These are phyloP conservation scores for Colletotrichum lini DNA, from an alignment of 2,329 filamentous ascomycete species.

Conservation along the genomic window DNA sequence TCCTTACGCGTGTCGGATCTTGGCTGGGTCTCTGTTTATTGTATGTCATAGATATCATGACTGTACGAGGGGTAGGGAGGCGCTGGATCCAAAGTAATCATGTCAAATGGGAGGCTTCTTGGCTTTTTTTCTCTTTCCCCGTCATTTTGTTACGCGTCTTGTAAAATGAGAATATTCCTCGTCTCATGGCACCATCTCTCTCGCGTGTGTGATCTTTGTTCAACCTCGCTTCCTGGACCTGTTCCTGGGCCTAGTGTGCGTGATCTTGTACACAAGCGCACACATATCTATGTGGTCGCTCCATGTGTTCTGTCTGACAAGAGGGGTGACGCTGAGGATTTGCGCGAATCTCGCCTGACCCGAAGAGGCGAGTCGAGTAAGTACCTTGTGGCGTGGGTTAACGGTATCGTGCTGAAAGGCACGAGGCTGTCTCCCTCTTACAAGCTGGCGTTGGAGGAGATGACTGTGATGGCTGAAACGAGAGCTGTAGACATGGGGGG, in stretches of 20 bases:
- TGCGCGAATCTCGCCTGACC: neutral
- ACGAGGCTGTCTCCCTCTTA: neutral
- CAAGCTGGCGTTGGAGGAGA: neutral
- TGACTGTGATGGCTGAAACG: neutral
- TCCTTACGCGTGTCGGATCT: conserved; percentile 3
- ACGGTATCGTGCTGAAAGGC: conserved; percentile 4
- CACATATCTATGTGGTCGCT: neutral
- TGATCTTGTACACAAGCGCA: neutral
- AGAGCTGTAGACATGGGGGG: neutral
- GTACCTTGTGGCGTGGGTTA: neutral
- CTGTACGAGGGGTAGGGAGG: conserved; percentile 38
- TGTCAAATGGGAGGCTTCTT: conserved; percentile 26
- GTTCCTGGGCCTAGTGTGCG: neutral
- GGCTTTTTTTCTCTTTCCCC: neutral
- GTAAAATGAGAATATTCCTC: neutral
- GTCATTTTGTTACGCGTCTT: neutral
- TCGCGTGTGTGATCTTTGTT: neutral
- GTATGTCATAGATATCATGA: conserved; percentile 42
- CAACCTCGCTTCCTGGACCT: conserved; percentile 11
- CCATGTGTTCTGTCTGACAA: neutral
- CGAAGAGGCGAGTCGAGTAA: neutral
- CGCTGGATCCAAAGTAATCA: conserved; percentile 27
- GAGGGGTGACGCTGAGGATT: neutral
- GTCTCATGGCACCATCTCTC: too few relatives aligned
- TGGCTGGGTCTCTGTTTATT: conserved; percentile 10